Evolutionary conservation across 2,329 filamentous ascomycete species (phyloP), one percentile per base, ranked within the genome.

Genomic region (Paraconiothyrium brasiliense): DNA sequence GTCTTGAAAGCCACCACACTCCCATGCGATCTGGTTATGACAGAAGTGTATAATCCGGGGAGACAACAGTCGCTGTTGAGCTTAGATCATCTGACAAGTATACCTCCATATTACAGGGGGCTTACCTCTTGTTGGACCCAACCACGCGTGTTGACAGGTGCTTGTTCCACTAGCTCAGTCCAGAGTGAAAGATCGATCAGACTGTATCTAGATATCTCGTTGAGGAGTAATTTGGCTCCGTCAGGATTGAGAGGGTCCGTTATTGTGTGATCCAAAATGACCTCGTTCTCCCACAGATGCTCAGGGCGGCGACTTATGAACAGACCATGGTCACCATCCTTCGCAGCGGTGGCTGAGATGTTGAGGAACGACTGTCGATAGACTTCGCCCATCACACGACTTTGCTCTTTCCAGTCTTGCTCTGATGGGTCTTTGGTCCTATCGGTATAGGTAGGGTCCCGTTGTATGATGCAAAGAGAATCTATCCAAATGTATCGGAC

Each of bases 291-390:
- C 55, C 41, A 52, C 0, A 69, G 51, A 3, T 34, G 27, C 8
- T 68, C 59, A 0, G 62, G 62, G 0, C 22, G n/a, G 0, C 57
- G 47, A 14, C 57, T 7, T 3, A 60, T 62, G 32, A 70, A 71
- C 0, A 73, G 39, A 0, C 71, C 70, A 13, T 55, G 37, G 10
- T 66, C 34, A 4, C 63, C 56, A n/a, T 71, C 34, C 4, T 30
- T 8, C 1, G 71, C 58, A 16, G 64, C 61, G 4, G 71, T 72
- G 1, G 71, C 69, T 8, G 70, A 72, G 0, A 74, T 66, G 11
- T 72, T 74, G 9, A 72, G 63, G 24, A 57, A 74, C 1, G 69
- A 50, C 14, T 66, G 22, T 5, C 46, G 34, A 24, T 71, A 72
- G 0, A 72, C 54, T 7, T 57, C 47, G 5, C 61, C 63, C 68